Conservation (phyloP, 176 grass and related monocot genomes). For the Oryza meridionalis region DNA sequence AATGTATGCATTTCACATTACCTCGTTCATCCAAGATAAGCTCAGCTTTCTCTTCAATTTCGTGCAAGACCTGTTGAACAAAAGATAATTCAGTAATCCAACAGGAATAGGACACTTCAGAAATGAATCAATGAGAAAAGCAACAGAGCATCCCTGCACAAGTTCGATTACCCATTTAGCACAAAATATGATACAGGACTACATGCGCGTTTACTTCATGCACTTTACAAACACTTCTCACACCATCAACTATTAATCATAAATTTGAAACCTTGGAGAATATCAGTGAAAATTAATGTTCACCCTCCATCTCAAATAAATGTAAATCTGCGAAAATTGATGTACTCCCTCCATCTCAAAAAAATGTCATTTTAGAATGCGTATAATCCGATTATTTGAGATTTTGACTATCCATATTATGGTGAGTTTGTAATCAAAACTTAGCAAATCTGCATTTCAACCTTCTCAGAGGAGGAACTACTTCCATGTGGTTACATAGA, state of each 20-base stretch:
- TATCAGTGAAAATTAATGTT: neutral
- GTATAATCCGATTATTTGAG: neutral
- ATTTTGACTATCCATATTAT: neutral
- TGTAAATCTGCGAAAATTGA: neutral
- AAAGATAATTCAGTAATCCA: constrained; percentile 36
- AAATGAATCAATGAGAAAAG: neutral
- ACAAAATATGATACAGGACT: neutral
- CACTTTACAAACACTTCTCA: constrained; percentile 9
- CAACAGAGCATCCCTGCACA: neutral
- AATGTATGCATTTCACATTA: constrained; percentile 31
- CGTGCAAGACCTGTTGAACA: constrained; percentile 76
- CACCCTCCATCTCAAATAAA: neutral
- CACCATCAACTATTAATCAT: neutral
- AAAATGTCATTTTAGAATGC: neutral
- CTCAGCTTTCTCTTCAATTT: constrained; percentile 97
- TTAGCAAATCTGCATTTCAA: neutral
- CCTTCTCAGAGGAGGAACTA: neutral
- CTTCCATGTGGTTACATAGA: neutral
- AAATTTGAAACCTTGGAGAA: constrained; percentile 10
- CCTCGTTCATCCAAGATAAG: constrained; percentile 97
- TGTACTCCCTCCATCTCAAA: neutral
- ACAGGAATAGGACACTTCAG: neutral
- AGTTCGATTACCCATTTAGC: neutral
- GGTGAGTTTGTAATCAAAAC: neutral
- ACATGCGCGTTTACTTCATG: constrained; percentile 4